phyloP scores from a whole-genome alignment of 208 protist species.

The Leptomonas seymouri region DNA sequence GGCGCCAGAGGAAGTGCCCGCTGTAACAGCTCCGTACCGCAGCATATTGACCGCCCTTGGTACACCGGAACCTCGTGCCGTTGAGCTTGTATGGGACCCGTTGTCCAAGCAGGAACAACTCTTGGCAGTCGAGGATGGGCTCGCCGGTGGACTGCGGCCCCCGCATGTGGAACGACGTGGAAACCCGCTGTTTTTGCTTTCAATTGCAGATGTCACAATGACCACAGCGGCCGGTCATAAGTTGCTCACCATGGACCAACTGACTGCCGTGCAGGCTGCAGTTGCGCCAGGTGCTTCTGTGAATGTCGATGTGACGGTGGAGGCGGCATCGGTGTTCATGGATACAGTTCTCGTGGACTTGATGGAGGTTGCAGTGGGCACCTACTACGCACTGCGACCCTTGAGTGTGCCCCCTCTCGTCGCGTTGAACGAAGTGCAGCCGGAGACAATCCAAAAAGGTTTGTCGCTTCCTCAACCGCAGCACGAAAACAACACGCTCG shows the following conservation, averaged over 20 bases:
- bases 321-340: slow-evolving; percentile 6
- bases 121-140: background rate
- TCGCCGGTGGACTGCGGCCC: too few relatives aligned
- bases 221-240: slow-evolving; percentile 28
- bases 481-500: background rate
- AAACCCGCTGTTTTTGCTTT: slow-evolving; percentile 12
- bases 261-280: slow-evolving; percentile 14
- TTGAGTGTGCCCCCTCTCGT: background rate
- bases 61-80: slow-evolving; percentile 18
- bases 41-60: slow-evolving; percentile 12
- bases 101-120: background rate
- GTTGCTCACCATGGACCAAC: slow-evolving; percentile 23
- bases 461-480: background rate
- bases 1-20: slow-evolving; percentile 19
- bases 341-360: slow-evolving; percentile 23
- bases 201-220: slow-evolving; percentile 30
- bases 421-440: background rate
- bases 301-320: slow-evolving; percentile 10
- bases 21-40: slow-evolving; percentile 21
- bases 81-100: slow-evolving; percentile 23
- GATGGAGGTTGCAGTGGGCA: slow-evolving; percentile 12
- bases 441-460: background rate
- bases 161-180: background rate
- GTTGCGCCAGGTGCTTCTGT: background rate
- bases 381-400: background rate